Conservation (phyloP, 2,329 filamentous ascomycete genomes). For the Nigrospora osmanthi region DNA sequence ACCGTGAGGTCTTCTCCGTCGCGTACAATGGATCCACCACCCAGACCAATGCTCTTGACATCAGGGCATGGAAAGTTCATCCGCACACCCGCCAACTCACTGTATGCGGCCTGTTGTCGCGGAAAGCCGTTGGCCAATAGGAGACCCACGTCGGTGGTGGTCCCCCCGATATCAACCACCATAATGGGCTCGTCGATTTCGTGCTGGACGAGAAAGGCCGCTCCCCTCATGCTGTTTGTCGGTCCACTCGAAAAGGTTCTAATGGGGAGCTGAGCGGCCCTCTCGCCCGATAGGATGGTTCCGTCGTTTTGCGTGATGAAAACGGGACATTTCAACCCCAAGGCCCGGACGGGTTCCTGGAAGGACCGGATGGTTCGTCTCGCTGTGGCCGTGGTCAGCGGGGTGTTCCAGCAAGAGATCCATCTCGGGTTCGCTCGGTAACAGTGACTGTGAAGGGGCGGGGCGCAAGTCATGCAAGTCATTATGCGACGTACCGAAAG, state of each 20-base stretch:
- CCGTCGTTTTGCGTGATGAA: slow-evolving; percentile 60
- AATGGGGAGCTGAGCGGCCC: slow-evolving; percentile 49
- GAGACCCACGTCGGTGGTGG: slow-evolving; percentile 56
- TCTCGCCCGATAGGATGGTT: slow-evolving; percentile 45
- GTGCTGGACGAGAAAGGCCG: slow-evolving; percentile 46
- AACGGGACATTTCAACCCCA: slow-evolving; percentile 44
- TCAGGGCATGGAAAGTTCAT: slow-evolving; percentile 54
- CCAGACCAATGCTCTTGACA: slow-evolving; percentile 51
- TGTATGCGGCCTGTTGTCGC: slow-evolving; percentile 53
- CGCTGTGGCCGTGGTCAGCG: slow-evolving; percentile 11
- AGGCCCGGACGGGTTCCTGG: slow-evolving; percentile 37
- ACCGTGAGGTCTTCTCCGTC: slow-evolving; percentile 32
- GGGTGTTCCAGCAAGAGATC: too few relatives aligned
- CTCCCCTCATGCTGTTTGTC: slow-evolving; percentile 56
- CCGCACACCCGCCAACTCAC: slow-evolving; percentile 52
- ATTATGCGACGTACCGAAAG: slow-evolving; percentile 28
- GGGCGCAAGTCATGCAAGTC: too few relatives aligned
- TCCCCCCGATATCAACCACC: slow-evolving; percentile 61
- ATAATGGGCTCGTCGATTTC: slow-evolving; percentile 33
- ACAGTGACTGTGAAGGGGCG: too few relatives aligned
- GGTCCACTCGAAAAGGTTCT: slow-evolving; percentile 55
- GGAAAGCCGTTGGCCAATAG: slow-evolving; percentile 56
- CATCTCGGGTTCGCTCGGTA: too few relatives aligned
- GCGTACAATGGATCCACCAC: slow-evolving; percentile 50
- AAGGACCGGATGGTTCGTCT: slow-evolving; percentile 49